A percentile compares a stretch with the other conserved stretches of the same genome.
Conservation (phyloP, 352 stramenopile species). For the Aphanomyces stellatus region DNA sequence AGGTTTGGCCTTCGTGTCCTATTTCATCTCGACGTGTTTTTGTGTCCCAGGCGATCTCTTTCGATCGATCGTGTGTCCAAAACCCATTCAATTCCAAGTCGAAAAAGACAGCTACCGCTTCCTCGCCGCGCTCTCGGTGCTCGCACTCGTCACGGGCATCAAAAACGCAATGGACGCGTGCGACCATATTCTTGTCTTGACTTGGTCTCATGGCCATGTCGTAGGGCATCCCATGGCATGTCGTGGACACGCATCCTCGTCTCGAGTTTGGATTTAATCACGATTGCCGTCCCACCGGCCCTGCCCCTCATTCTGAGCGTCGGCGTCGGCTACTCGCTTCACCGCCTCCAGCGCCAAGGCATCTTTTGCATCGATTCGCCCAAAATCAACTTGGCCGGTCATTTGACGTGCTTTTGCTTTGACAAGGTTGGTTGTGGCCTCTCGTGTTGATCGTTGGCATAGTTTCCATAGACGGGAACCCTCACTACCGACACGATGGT, state of each 20-base stretch:
- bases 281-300: slow-evolving; percentile 19
- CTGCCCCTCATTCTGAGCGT: slow-evolving; percentile 39
- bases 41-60: slow-evolving; percentile 41
- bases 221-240: not conserved
- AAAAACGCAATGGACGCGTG: slow-evolving; percentile 27
- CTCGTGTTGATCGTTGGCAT: too few relatives aligned
- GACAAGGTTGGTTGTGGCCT: slow-evolving; percentile 36
- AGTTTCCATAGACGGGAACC: slow-evolving; percentile 39
- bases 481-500: slow-evolving; percentile 61
- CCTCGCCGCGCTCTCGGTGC: slow-evolving; percentile 31
- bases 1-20: slow-evolving; percentile 3
- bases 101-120: slow-evolving; percentile 61
- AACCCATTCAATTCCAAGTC: slow-evolving; percentile 47
- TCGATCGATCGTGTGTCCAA: slow-evolving; percentile 56
- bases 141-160: slow-evolving; percentile 44
- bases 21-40: not conserved
- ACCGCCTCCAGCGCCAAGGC: not conserved
- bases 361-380: slow-evolving; percentile 56
- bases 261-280: slow-evolving; percentile 37
- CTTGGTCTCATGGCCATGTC: too few relatives aligned
- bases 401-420: slow-evolving; percentile 72
- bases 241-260: slow-evolving; percentile 10
- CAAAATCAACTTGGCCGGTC: slow-evolving; percentile 58
- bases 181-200: not conserved
- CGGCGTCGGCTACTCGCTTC: slow-evolving; percentile 43